Evolutionary conservation across 2,329 filamentous ascomycete genomes (phyloP), one percentile per base, ranked within the genome.

Genomic region (Metarhizium anisopliae): DNA sequence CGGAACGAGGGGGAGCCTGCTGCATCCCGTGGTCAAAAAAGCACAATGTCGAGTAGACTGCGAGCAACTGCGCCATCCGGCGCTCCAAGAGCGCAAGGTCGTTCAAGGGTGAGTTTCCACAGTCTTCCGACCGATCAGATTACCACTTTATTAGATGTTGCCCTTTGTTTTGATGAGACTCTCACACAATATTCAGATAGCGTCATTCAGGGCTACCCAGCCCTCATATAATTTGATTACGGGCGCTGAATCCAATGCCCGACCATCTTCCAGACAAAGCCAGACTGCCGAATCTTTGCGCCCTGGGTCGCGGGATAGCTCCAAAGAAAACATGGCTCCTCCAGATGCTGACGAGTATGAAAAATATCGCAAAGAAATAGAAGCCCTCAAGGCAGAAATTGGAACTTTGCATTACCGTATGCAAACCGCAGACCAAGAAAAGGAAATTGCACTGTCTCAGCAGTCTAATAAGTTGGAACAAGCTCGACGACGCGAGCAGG

Each of bases 371-470:
- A 77, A 73, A 55, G 74, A 75, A 40, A 81, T 80, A 58, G 92
- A 97, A 65, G 87, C 92, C 60, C 78, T 97, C 30, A 92, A 93
- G 66, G 90, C 93, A 2, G 90, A 96, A 70, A 77, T 97, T 47
- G 94, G 92, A 59, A 89, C 90, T 0, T 76, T 96, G 52, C 86
- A 86, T 59, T 99, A 96, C 73, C 90, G 93, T 57, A 79, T 96
- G 61, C 89, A 91, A 64, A 93, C 89, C 18, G 76, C 89, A 54
- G 92, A 93, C 64, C 90, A 96, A 63, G 93, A 97, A 66, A 86
- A 89, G 63, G 90, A 95, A 56, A 81, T 96, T 64, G 77, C 85
- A 51, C 79, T 84, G 10, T 77, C 96, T 16, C 85, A 90, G 59
- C 88, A 94, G 63, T 87, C 90, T 61, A 88, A 89, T 63, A 93